phyloP scores from a whole-genome alignment of 768 basidiomycete species.

The Boletus speciosus region DNA sequence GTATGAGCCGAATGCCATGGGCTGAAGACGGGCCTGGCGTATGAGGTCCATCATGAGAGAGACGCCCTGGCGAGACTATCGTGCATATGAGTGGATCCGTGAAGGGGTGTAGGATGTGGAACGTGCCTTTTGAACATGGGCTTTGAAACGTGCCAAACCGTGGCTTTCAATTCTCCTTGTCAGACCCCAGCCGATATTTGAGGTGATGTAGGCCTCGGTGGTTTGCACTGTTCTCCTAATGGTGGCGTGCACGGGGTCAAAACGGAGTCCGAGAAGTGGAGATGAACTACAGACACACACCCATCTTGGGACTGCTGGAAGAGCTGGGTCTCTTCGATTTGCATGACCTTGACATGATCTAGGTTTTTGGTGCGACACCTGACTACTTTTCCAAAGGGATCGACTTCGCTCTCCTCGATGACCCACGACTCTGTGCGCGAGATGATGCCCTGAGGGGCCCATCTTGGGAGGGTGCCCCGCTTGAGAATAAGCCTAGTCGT shows the following conservation, averaged over 20 bases:
- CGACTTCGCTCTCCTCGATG: slow-evolving; percentile 91
- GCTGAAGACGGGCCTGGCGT: slow-evolving; percentile 68
- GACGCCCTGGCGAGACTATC: slow-evolving; percentile 83
- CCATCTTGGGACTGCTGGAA: slow-evolving; percentile 68
- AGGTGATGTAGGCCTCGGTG: slow-evolving; percentile 84
- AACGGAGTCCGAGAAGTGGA: not conserved
- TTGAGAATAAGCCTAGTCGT: slow-evolving; percentile 93
- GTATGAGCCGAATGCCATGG: slow-evolving; percentile 43
- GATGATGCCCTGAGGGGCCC: slow-evolving; percentile 83
- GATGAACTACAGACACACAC: slow-evolving; percentile 41
- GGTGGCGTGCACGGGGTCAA: slow-evolving; percentile 2
- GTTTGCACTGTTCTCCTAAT: slow-evolving; percentile 75
- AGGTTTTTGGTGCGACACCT: slow-evolving; percentile 83
- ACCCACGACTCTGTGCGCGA: slow-evolving; percentile 91
- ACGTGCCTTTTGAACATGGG: slow-evolving; percentile 79
- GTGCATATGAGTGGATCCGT: not conserved
- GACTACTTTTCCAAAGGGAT: slow-evolving; percentile 74
- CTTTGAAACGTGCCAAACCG: slow-evolving; percentile 80
- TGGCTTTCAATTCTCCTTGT: slow-evolving; percentile 85
- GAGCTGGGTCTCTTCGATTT: slow-evolving; percentile 78
- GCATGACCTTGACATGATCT: slow-evolving; percentile 92
- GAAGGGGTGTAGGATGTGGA: not conserved
- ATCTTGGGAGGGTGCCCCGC: slow-evolving; percentile 84
- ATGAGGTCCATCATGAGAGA: slow-evolving; percentile 75
- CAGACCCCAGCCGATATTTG: slow-evolving; percentile 87